Base-by-base conservation (phyloP, 1,139 yeast species). In the Saccharomyces pastorianus region DNA sequence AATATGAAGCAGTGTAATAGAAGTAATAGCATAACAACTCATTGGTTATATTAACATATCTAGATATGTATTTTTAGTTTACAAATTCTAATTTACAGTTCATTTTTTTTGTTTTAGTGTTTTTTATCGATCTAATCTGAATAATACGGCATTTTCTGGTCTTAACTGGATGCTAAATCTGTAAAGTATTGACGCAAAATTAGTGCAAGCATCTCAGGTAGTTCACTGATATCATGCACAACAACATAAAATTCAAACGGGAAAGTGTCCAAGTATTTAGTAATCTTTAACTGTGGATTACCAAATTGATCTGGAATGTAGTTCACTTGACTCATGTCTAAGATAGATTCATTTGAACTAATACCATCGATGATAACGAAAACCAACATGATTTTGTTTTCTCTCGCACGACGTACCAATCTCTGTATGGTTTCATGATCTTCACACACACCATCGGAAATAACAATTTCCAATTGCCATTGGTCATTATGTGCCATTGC, bases 191-290 rank as follows among this genome's bases (percentile, higher is more conserved):
- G 99, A 65, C 98, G 83, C 60, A 95, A 76, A 58, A 95, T 91
- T 63, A 87, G 76, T 2, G 97, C 83, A 59, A 95, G 78, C 85
- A 95, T 90, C 64, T 86, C 89, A 23, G 99, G 99, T 52, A 95
- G 78, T 71, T 93, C 98, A 49, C 79, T 78, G 59, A 95, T 88
- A 66, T 93, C 84, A 64, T 88, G 84, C 41, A 95, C 97, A 62
- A 95, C 93, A 57, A 93, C 96, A 65, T 91, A 95, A 69, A 87
- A 93, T 66, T 95, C 98, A 72, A 95, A 95, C 62, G 99, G 98
- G 82, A 95, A 95, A 27, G 88, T 81, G 63, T 93, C 97, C 72
- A 95, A 78, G 64, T 95, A 95, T 64, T 85, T 86, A 57, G 83
- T 85, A 58, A 95, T 95, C 68, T 85, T 80, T 59, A 95, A 75